Conservation (phyloP, 2,329 filamentous ascomycete genomes). For the Fonsecaea multimorphosa region DNA sequence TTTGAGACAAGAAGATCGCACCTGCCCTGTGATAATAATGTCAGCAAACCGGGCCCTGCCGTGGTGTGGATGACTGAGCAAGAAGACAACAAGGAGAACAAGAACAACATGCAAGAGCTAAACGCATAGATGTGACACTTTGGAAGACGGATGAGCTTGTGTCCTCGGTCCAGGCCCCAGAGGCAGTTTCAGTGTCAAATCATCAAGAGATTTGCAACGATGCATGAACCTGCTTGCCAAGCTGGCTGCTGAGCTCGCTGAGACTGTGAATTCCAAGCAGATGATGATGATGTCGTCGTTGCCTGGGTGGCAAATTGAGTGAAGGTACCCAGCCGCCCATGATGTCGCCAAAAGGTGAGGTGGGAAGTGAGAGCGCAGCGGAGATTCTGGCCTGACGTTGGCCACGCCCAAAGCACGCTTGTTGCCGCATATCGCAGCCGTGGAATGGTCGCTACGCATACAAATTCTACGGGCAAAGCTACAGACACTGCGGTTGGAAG, state of each 20-base stretch:
- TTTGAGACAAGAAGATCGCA: not conserved
- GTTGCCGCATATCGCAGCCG: not conserved
- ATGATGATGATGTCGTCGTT: slow-evolving; percentile 1
- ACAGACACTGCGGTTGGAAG: not conserved
- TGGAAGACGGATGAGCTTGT: not conserved
- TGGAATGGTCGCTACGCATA: slow-evolving; percentile 14
- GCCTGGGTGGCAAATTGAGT: not conserved
- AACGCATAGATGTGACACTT: not conserved
- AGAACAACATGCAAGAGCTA: slow-evolving; percentile 5
- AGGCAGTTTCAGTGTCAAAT: slow-evolving; percentile 1
- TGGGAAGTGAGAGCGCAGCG: slow-evolving; percentile 6
- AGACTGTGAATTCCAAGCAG: not conserved
- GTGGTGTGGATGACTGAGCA: slow-evolving; percentile 6
- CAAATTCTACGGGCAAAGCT: slow-evolving; percentile 11
- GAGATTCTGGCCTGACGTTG: not conserved
- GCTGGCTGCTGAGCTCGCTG: not conserved
- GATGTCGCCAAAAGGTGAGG: slow-evolving; percentile 14
- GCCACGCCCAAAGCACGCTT: not conserved
- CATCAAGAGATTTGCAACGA: not conserved
- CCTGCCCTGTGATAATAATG: not conserved
- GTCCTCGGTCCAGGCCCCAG: not conserved
- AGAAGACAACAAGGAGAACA: slow-evolving; percentile 1
- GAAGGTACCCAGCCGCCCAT: slow-evolving; percentile 9
- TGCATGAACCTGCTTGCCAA: not conserved
- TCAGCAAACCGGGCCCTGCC: not conserved